Evolutionary conservation across 768 basidiomycete genomes (phyloP).

Genomic region (Psilocybe azurescens): DNA sequence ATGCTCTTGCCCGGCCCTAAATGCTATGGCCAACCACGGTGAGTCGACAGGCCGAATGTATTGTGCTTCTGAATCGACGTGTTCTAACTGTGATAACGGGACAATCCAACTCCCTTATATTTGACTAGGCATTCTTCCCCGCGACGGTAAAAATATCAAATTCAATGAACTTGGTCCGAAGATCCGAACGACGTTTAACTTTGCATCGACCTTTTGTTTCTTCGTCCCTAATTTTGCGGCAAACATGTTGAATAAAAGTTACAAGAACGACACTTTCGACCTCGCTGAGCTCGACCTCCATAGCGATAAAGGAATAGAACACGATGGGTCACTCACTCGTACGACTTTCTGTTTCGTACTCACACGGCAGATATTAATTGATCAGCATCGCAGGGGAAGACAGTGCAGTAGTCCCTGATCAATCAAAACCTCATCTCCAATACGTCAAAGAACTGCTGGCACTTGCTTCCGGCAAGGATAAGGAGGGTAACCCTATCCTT

Average conservation of each 20-base stretch:
- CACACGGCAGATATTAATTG: neutral
- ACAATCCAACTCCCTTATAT: neutral
- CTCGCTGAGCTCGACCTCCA: constrained; percentile 72
- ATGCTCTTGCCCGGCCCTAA: constrained; percentile 75
- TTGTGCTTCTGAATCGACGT: constrained; percentile 30
- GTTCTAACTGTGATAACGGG: constrained; percentile 18
- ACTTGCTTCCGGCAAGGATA: constrained; percentile 62
- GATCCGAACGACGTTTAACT: constrained; percentile 69
- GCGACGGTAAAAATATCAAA: constrained; percentile 68
- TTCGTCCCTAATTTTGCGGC: constrained; percentile 71
- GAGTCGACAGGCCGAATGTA: constrained; percentile 1
- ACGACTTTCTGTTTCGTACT: constrained; percentile 27
- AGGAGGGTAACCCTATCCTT: constrained; percentile 50
- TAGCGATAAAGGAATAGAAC: constrained; percentile 66
- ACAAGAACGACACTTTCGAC: constrained; percentile 64
- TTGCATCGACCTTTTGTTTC: constrained; percentile 67
- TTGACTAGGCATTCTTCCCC: constrained; percentile 62
- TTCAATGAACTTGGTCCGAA: constrained; percentile 53
- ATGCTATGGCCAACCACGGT: constrained; percentile 89
- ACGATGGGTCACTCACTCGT: constrained; percentile 70
- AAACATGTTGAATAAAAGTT: constrained; percentile 58
- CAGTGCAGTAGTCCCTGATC: constrained; percentile 47
- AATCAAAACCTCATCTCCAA: constrained; percentile 52
- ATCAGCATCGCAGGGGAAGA: constrained; percentile 54
- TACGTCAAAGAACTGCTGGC: constrained; percentile 62